Percentiles rank a stretch among this genome's conserved stretches.
These are phyloP conservation scores for Capronia americana DNA, from an alignment of 2,329 filamentous ascomycete genomes.

Conservation along the genomic window DNA sequence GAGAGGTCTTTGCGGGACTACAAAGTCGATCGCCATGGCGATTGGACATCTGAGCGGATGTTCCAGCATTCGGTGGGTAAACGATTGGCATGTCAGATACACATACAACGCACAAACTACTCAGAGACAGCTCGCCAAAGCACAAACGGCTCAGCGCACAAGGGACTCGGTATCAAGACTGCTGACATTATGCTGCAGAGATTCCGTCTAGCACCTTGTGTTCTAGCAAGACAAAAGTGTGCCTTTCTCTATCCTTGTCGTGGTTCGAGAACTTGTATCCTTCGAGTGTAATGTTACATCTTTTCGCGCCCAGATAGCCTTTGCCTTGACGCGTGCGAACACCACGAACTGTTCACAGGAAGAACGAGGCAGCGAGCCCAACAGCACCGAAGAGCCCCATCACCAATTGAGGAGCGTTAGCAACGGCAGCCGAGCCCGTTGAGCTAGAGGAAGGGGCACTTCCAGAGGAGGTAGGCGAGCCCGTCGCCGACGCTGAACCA, in stretches of 20 bases:
- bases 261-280: not conserved
- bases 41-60: not conserved
- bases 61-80: not conserved
- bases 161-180: not conserved
- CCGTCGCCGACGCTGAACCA: constrained; percentile 12
- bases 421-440: constrained; percentile 13
- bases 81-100: not conserved
- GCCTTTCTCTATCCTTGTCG: not conserved
- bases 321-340: not conserved
- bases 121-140: not conserved
- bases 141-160: not conserved
- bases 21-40: not conserved
- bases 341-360: constrained; percentile 8
- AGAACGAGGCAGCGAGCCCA: constrained; percentile 23
- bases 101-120: not conserved
- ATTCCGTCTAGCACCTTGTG: not conserved
- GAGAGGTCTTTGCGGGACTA: not conserved
- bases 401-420: constrained; percentile 20
- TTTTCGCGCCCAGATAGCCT: not conserved
- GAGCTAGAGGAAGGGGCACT: constrained; percentile 24
- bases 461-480: not conserved
- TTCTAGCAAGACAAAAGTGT: not conserved
- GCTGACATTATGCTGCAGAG: not conserved
- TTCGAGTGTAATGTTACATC: constrained; percentile 3
- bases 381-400: constrained; percentile 20